Evolutionary conservation across 257 asterid genomes (phyloP), one percentile per base, ranked within the genome.

Genomic region (Cordia subcordata): DNA sequence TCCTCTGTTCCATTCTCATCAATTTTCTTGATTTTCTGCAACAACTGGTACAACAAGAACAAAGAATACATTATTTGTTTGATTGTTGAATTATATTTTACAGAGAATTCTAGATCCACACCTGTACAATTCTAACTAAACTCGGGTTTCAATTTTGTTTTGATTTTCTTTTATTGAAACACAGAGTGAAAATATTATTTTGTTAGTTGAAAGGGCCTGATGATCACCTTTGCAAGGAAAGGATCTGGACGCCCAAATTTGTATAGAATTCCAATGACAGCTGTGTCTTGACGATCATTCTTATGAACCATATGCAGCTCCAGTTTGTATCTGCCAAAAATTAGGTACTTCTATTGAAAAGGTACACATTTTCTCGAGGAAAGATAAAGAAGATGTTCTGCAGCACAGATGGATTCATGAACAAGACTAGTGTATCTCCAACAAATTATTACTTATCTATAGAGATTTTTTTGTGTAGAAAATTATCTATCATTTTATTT

Each of bases 271-370:
- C 83, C 86, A 35, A 87, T 57, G 13, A 81, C 97, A 13, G 90
- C 83, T 39, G 72, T 32, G 18, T 62, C 72, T 1, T 83, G 86
- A 0, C 1, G 13, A 12, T 75, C 59, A 74, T 52, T 79, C 17
- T 39, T 67, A 52, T 90, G 97, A 67, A 90, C 87, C 67, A 90
- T n/a, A 59, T 90, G 97, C 21, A 77, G 40, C 77, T 90, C 97
- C 94, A 81, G 61, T 0, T 68, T 57, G 27, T 63, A 73, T 9
- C 96, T 88, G 62, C 70, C 63, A 58, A 61, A 8, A 54, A 13
- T 2, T 19, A 16, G 10, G 11, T 40, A 14, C 11, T 13, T 35
- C 11, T 40, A 18, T 13, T 17, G 11, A 23, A 13, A n/a, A n/a
- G n/a, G 8, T 51, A 39, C 17, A 4, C 50, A 42, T 2, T 42